Evolutionary conservation across 345 rosid genomes (phyloP).

Genomic region (Ricinus communis): DNA sequence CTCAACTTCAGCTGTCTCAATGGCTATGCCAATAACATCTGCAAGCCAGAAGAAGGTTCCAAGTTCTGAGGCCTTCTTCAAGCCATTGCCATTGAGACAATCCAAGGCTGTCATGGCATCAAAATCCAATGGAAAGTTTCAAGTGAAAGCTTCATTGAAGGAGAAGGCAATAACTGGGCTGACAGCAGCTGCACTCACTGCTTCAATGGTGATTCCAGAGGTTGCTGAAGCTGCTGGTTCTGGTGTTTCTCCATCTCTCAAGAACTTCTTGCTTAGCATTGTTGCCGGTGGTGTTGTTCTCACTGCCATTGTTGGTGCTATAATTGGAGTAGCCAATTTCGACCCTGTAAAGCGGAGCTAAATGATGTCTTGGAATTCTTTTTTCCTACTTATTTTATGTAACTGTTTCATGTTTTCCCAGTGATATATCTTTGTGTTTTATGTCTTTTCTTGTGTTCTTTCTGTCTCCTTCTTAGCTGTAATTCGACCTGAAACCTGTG

Average conservation of each 20-base stretch:
- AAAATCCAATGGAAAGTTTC: constrained; percentile 31
- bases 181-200: constrained; percentile 72
- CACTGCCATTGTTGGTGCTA: constrained; percentile 55
- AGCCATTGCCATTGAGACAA: constrained; percentile 56
- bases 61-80: constrained; percentile 45
- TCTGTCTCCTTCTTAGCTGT: constrained; percentile 16
- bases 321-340: constrained; percentile 77
- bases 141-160: constrained; percentile 60
- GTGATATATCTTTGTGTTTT: background rate
- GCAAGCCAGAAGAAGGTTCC: constrained; percentile 46
- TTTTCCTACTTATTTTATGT: background rate
- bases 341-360: constrained; percentile 75
- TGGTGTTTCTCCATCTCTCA: constrained; percentile 77
- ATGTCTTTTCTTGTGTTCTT: background rate
- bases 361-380: constrained; percentile 15
- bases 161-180: constrained; percentile 73
- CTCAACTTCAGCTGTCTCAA: constrained; percentile 68
- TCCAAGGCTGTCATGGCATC: constrained; percentile 34
- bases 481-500: constrained; percentile 20
- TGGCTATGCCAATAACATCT: constrained; percentile 56
- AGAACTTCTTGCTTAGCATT: constrained; percentile 92
- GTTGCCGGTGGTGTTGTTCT: constrained; percentile 73
- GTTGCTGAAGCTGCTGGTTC: constrained; percentile 78
- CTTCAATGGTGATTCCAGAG: constrained; percentile 74
- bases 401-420: constrained; percentile 8